phyloP scores from a whole-genome alignment of 495 filamentous ascomycete genomes.

The Lichina pygmaea region DNA sequence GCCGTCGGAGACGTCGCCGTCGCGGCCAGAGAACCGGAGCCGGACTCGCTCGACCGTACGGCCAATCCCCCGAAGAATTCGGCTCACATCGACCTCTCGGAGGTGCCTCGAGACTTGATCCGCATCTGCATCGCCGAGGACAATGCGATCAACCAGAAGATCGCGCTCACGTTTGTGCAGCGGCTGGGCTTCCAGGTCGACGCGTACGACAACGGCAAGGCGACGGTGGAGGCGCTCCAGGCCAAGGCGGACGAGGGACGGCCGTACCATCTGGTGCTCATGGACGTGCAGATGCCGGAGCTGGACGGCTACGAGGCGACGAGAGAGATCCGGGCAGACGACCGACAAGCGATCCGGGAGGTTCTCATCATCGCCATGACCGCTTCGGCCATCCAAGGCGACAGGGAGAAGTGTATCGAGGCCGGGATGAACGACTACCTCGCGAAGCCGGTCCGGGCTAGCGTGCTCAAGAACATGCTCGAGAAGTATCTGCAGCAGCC shows the following conservation, averaged over 20 bases:
- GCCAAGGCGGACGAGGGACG: constrained; percentile 35
- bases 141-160: constrained; percentile 77
- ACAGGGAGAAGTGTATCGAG: constrained; percentile 73
- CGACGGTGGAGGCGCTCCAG: constrained; percentile 63
- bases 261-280: constrained; percentile 61
- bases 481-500: constrained; percentile 30
- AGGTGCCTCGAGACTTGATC: constrained; percentile 48
- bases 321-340: constrained; percentile 46
- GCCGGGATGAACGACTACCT: constrained; percentile 93
- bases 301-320: constrained; percentile 88
- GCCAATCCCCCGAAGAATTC: constrained; percentile 7
- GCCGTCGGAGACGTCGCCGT: constrained; percentile 8
- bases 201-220: constrained; percentile 62
- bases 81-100: constrained; percentile 28
- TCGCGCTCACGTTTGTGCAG: constrained; percentile 68
- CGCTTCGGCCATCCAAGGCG: constrained; percentile 63
- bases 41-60: constrained; percentile 9
- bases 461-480: constrained; percentile 46
- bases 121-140: constrained; percentile 79
- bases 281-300: constrained; percentile 86
- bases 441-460: constrained; percentile 62
- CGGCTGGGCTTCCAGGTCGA: constrained; percentile 60
- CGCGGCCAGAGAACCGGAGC: constrained; percentile 16
- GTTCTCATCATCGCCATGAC: constrained; percentile 86
- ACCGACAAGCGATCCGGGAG: constrained; percentile 41